A percentile compares a stretch with the other conserved stretches of the same genome.
phyloP scores from a whole-genome alignment of 1,284 basidiomycete species.

The Moesziomyces globuligerus region DNA sequence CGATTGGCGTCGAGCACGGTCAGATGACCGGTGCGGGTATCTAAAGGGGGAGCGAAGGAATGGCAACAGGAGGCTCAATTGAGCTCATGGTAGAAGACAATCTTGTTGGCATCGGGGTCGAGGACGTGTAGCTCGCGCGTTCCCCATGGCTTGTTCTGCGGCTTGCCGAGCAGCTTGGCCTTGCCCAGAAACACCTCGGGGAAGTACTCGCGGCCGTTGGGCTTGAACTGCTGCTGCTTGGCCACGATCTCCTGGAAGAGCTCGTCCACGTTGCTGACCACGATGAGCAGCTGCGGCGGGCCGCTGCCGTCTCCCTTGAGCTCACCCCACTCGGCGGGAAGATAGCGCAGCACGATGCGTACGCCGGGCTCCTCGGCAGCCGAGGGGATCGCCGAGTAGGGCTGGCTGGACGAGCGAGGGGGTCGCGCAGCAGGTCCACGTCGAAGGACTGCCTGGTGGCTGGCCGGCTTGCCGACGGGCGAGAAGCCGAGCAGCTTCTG shows the following conservation, averaged over 20 bases:
- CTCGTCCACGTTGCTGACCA: conserved; percentile 47
- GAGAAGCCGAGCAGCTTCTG: conserved; percentile 47
- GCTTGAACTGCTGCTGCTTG: conserved; percentile 42
- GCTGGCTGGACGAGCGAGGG: conserved; percentile 15
- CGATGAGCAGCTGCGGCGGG: conserved; percentile 40
- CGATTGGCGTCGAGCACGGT: background rate
- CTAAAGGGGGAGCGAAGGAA: background rate
- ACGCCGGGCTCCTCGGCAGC: conserved; percentile 39
- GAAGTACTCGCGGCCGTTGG: conserved; percentile 51
- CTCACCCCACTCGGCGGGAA: conserved; percentile 46
- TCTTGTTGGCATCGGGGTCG: conserved; percentile 57
- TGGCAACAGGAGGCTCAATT: conserved; percentile 9
- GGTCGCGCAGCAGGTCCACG: conserved; percentile 37
- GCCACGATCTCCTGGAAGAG: conserved; percentile 37
- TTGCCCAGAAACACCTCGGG: conserved; percentile 43
- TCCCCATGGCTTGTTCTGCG: conserved; percentile 55
- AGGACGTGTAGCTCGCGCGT: conserved; percentile 49
- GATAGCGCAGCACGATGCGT: conserved; percentile 34
- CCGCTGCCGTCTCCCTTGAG: conserved; percentile 41
- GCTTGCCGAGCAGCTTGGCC: conserved; percentile 44
- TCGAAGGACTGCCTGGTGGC: conserved; percentile 37
- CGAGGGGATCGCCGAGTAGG: conserved; percentile 34
- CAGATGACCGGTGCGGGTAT: conserved; percentile 6
- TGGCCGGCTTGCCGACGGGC: conserved; percentile 36
- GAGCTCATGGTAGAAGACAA: conserved; percentile 50